phyloP scores from a whole-genome alignment of 345 rosid species.

The Ricinus communis region DNA sequence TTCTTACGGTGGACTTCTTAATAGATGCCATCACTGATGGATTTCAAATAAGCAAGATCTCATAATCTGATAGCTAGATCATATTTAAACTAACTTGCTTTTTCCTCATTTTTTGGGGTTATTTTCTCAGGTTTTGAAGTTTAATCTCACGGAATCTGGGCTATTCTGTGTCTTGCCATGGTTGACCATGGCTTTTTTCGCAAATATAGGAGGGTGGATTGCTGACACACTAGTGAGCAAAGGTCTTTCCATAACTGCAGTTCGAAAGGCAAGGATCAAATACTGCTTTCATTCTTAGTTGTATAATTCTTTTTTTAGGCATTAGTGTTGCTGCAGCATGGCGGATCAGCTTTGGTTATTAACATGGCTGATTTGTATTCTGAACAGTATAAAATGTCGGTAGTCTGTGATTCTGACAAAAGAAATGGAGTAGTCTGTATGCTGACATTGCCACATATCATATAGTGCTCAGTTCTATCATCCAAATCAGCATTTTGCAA shows the following conservation, averaged over 20 bases:
- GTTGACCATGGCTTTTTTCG: slow-evolving; percentile 94
- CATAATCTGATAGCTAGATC: slow-evolving; percentile 5
- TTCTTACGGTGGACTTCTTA: background rate
- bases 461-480: background rate
- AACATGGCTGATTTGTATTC: background rate
- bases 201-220: slow-evolving; percentile 97
- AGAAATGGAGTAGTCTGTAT: too few relatives aligned
- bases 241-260: slow-evolving; percentile 87
- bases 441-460: too few relatives aligned
- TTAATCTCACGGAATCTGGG: slow-evolving; percentile 96
- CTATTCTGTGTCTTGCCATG: slow-evolving; percentile 93
- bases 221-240: slow-evolving; percentile 94
- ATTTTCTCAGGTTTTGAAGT: slow-evolving; percentile 79
- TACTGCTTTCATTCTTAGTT: background rate
- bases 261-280: slow-evolving; percentile 75
- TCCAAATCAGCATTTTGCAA: background rate
- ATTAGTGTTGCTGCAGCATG: background rate
- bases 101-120: slow-evolving; percentile 3
- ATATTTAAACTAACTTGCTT: background rate
- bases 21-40: background rate
- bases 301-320: background rate
- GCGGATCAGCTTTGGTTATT: background rate
- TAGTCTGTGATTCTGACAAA: background rate
- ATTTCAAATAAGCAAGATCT: background rate
- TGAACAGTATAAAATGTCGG: background rate